These are phyloP conservation scores for Apophysomyces ossiformis DNA, from an alignment of 371 early-diverging fungal species.

Conservation along the genomic window DNA sequence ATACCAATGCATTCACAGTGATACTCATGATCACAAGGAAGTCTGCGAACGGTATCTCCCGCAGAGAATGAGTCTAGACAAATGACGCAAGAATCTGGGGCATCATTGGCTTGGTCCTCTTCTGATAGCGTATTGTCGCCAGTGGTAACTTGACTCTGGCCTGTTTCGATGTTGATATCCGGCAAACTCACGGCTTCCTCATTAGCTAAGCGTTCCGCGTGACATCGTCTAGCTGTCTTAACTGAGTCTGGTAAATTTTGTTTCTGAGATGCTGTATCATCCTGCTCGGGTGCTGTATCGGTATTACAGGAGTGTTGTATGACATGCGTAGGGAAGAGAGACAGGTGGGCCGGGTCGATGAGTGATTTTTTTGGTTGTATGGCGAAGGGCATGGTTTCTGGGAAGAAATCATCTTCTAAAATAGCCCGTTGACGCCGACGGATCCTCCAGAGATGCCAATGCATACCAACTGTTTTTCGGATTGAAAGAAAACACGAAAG, in stretches of 20 bases:
- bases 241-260: not conserved
- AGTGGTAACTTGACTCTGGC: not conserved
- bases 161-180: not conserved
- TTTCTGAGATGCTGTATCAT: not conserved
- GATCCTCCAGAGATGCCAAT: constrained; percentile 56
- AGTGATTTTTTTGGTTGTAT: constrained; percentile 23
- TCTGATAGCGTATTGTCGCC: not conserved
- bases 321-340: constrained; percentile 43
- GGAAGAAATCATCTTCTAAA: constrained; percentile 39
- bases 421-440: constrained; percentile 43
- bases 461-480: constrained; percentile 44
- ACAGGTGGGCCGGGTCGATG: constrained; percentile 36
- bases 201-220: not conserved
- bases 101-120: not conserved
- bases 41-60: constrained; percentile 66
- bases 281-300: not conserved
- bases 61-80: constrained; percentile 76
- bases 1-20: constrained; percentile 85
- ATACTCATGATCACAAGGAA: constrained; percentile 82
- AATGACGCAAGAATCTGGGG: constrained; percentile 69
- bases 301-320: constrained; percentile 26
- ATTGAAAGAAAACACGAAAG: not conserved
- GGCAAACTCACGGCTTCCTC: not conserved
- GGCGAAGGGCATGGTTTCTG: constrained; percentile 11
- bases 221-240: not conserved